A percentile compares a stretch with the other conserved stretches of the same genome.
phyloP scores from a whole-genome alignment of 495 filamentous ascomycete genomes.

The Beverwykella pulmonaria region DNA sequence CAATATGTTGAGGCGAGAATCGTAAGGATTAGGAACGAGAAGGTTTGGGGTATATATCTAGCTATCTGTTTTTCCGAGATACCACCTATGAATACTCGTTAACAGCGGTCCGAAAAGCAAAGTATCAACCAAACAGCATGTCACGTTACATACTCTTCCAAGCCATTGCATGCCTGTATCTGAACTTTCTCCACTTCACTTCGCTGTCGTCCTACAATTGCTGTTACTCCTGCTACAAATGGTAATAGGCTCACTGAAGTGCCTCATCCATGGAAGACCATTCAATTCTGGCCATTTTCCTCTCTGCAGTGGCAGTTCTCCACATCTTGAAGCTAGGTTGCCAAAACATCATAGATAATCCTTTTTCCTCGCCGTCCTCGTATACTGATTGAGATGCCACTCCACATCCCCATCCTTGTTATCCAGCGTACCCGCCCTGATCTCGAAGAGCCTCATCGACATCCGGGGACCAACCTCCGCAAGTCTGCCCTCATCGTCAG shows the following conservation, averaged over 20 bases:
- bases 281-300: too few relatives aligned
- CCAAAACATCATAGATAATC: conserved; percentile 69
- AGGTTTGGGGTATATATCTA: conserved; percentile 2
- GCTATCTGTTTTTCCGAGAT: not conserved
- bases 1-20: not conserved
- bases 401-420: conserved; percentile 96
- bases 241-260: too few relatives aligned
- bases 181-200: too few relatives aligned
- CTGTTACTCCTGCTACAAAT: too few relatives aligned
- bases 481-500: conserved; percentile 43
- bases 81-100: not conserved
- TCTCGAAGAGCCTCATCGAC: conserved; percentile 95
- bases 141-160: too few relatives aligned
- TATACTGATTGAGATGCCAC: conserved; percentile 94
- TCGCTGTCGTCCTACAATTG: too few relatives aligned
- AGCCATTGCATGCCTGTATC: too few relatives aligned
- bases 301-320: too few relatives aligned
- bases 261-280: too few relatives aligned
- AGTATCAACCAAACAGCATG: not conserved
- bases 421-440: conserved; percentile 88
- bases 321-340: too few relatives aligned
- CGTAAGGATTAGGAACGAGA: not conserved
- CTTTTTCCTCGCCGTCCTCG: conserved; percentile 88
- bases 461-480: conserved; percentile 94
- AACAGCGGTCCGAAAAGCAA: not conserved